Conservation (phyloP, 192 early-diverging fungal genomes). For the Kickxella alabastrina region DNA sequence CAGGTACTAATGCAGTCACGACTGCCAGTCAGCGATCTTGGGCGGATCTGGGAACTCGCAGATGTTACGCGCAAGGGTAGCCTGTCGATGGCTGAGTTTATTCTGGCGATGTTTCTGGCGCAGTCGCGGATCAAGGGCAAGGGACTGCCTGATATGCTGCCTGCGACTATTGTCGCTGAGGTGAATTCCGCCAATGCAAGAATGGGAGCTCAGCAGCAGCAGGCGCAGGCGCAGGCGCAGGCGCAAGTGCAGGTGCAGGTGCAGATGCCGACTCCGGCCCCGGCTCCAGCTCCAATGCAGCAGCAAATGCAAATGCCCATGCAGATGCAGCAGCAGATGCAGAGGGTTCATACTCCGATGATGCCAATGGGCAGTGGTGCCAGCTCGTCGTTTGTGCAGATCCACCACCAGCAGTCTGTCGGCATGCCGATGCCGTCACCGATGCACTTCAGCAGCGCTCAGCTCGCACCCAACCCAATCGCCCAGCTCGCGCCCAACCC, state of each 20-base stretch:
- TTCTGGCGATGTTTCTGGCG: conserved; percentile 63
- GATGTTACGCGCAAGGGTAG: conserved; percentile 50
- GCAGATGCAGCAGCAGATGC: neutral
- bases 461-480: neutral
- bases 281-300: neutral
- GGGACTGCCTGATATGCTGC: conserved; percentile 52
- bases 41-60: conserved; percentile 62
- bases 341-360: too few relatives aligned
- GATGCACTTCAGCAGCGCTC: neutral
- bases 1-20: conserved; percentile 57
- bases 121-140: conserved; percentile 56
- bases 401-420: too few relatives aligned
- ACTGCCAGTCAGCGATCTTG: conserved; percentile 53
- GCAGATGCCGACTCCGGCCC: conserved; percentile 5
- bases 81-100: conserved; percentile 63
- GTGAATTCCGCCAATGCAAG: conserved; percentile 23
- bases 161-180: conserved; percentile 52
- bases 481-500: neutral
- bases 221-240: neutral
- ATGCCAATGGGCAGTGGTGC: too few relatives aligned
- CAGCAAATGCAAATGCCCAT: conserved; percentile 4
- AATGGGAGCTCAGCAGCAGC: neutral
- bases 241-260: conserved; percentile 2
- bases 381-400: too few relatives aligned
- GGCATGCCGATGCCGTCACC: conserved; percentile 1